Base-by-base conservation (phyloP, 306 rosid species). In the Acacia melanoxylon region DNA sequence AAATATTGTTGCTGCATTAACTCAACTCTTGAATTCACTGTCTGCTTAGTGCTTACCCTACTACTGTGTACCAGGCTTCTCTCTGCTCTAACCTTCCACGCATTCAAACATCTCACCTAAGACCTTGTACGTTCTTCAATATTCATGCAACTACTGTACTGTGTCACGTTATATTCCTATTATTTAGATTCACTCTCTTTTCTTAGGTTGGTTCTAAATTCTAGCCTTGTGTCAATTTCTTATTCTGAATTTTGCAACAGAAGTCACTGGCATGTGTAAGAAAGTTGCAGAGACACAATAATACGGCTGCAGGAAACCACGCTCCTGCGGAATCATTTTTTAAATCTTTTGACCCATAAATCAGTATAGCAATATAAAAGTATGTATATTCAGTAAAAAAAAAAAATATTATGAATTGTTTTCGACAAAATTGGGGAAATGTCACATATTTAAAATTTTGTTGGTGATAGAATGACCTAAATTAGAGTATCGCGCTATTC, bases 291-390 rank as follows among this genome's bases (percentile, higher is more conserved):
- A 25, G 80, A 67, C 74, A 78, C 27, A 78, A 35, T 78, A 24
- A 48, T 81, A 33, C 80, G 86, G 78, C 8, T n/a, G 22, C 27
- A 61, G 69, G 25, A 66, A 41, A 78, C 68, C 68, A 67, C 54
- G 27, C 54, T 22, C 4, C 62, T 56, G 13, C 2, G 12, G 69
- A 63, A 13, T 63, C 4, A 27, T 27, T 25, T 56, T 56, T 56
- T 7, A 1, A 56, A 56, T 20, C 62, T 2, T 56, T 61, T 4
- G 1, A 24, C 8, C 15, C 6, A 25, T 1, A 5, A 58, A 22
- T 54, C 61, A 54, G 20, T 19, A 19, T 58, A 56, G n/a, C 27
- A 2, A 56, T 56, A 20, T 56, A 8, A 8, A 54, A 20, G n/a
- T n/a, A n/a, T n/a, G 25, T 8, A 54, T 19, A 20, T 6, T 7